Conservation (phyloP, 2,329 filamentous ascomycete species). For the Akanthomyces muscarius region DNA sequence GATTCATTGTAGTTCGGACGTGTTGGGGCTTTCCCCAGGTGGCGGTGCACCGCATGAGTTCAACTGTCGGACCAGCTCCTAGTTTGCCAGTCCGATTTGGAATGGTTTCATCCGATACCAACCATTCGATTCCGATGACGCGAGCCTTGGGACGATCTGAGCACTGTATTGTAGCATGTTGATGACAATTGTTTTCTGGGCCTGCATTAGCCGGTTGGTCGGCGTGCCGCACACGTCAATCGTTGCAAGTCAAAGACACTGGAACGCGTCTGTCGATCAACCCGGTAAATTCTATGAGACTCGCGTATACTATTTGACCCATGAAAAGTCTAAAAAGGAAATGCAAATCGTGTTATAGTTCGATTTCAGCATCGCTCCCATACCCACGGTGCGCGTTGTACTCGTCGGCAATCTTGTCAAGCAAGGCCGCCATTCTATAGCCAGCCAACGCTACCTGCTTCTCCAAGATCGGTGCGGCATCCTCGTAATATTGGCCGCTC, state of each 20-base stretch:
- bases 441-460: slow-evolving; percentile 64
- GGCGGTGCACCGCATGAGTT: not conserved
- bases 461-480: slow-evolving; percentile 61
- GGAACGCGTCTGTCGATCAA: not conserved
- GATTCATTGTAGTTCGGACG: not conserved
- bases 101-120: slow-evolving; percentile 6
- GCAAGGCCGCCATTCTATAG: slow-evolving; percentile 63
- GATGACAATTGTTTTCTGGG: slow-evolving; percentile 1
- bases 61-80: not conserved
- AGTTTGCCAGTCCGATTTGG: slow-evolving; percentile 1
- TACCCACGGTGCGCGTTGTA: slow-evolving; percentile 24
- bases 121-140: not conserved
- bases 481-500: slow-evolving; percentile 58
- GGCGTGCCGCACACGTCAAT: not conserved
- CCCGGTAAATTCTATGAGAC: too few relatives aligned
- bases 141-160: not conserved
- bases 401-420: slow-evolving; percentile 56
- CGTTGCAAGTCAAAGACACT: not conserved
- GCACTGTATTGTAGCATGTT: not conserved
- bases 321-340: not conserved
- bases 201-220: not conserved
- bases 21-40: not conserved
- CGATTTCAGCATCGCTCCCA: slow-evolving; percentile 22
- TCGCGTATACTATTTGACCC: not conserved
- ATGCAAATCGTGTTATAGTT: slow-evolving; percentile 25